These are phyloP conservation scores for Aspergillus aculeatinus DNA, from an alignment of 2,329 filamentous ascomycete species.

Conservation along the genomic window DNA sequence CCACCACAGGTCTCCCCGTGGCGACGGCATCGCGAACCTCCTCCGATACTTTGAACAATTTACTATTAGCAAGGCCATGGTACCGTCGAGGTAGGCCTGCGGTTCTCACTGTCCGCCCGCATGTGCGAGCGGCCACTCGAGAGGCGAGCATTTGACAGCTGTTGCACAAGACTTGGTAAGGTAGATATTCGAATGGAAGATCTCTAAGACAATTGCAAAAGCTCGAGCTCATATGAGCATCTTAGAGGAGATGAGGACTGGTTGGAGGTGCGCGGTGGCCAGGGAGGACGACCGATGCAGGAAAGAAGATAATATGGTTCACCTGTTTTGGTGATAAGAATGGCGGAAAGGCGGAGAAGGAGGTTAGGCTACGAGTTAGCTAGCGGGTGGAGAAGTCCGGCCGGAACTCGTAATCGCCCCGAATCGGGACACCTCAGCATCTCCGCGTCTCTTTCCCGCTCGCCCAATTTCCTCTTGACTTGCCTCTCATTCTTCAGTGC, in stretches of 20 bases:
- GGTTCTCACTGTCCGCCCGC: conserved; percentile 18
- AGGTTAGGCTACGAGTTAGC: conserved; percentile 10
- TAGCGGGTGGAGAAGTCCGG: conserved; percentile 30
- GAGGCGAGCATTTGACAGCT: conserved; percentile 18
- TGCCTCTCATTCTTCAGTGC: conserved; percentile 7
- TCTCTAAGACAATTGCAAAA: too few relatives aligned
- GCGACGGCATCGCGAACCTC: conserved; percentile 78
- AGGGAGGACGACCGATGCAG: conserved; percentile 7
- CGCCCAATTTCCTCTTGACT: conserved; percentile 4
- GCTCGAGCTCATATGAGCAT: too few relatives aligned
- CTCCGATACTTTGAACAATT: conserved; percentile 70
- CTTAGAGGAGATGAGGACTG: neutral
- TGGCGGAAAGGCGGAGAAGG: conserved; percentile 24
- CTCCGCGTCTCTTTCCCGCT: conserved; percentile 21
- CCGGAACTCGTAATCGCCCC: conserved; percentile 19
- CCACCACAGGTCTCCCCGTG: conserved; percentile 77
- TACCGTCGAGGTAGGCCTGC: conserved; percentile 20
- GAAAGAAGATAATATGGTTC: neutral
- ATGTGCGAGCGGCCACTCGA: conserved; percentile 24
- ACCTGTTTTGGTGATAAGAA: conserved; percentile 14
- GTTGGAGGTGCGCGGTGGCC: conserved; percentile 6
- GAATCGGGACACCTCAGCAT: conserved; percentile 41
- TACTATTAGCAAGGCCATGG: conserved; percentile 37
- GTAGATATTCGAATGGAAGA: too few relatives aligned
- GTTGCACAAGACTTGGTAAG: neutral